Base-by-base conservation (phyloP, 129 eudicot genomes). In the Artemisia annua region DNA sequence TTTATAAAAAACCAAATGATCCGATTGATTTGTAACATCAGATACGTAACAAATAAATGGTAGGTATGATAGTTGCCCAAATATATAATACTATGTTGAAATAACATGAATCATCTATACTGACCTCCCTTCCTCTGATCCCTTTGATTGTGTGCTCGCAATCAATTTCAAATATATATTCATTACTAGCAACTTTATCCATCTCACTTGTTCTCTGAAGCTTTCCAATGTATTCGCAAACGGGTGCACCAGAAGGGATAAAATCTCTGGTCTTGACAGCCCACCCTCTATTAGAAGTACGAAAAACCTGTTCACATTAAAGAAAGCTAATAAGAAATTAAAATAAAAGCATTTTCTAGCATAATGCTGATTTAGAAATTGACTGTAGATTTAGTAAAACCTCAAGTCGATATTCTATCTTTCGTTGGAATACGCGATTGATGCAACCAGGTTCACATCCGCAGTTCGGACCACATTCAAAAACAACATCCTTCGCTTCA, bases 401-500 rank as follows among this genome's bases (percentile, higher is more conserved):
- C 85, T 82, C 85, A 73, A 82, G 85, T 59, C 68, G 85, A 64
- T 77, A 82, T 53, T 68, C 65, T 18, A 82, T 18, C 53, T 79
- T 79, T 53, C 20, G 76, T 63, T 82, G 85, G 64, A 82, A 82
- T 77, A 62, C 52, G 66, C 85, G 85, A 51, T 82, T 82, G 78
- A 77, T 61, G 69, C 85, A 82, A 72, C 75, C 58, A 10, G 82
- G 82, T 77, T 79, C 85, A 54, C 85, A 82, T 60, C 85, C 79
- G 61, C 85, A 82, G 67, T 62, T 72, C 54, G 85, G 85, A 48
- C 85, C 85, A 68, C 85, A 82, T 77, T 82, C 85, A 24, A 82
- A 67, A 72, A 82, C 82, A 60, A 77, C 85, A 77, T 82, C 85
- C 79, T 77, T 77, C 15, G 85, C 76, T 67, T 82, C 75, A 67